Evolutionary conservation across 805 yeast species (phyloP).

Genomic region (Candida anglica): DNA sequence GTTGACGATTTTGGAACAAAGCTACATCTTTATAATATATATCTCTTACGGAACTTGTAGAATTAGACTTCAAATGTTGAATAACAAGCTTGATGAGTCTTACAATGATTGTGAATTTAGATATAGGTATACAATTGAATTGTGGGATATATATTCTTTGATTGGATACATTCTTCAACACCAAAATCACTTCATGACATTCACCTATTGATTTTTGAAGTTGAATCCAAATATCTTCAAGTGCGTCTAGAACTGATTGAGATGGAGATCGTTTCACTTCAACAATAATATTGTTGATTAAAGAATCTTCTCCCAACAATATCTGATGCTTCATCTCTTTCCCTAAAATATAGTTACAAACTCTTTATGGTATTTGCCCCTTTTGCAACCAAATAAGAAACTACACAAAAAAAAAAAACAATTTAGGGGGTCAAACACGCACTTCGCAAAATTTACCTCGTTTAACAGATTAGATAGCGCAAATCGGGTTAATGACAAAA

Average conservation of each 20-base stretch:
- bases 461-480: no score
- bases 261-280: no score
- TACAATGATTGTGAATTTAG: conserved; percentile 7
- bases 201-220: neutral
- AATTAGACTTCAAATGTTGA: neutral
- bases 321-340: no score
- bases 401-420: no score
- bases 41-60: conserved; percentile 47
- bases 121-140: neutral
- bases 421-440: no score
- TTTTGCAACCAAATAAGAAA: no score
- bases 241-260: neutral
- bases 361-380: no score
- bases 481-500: no score
- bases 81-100: conserved; percentile 7
- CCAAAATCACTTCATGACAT: neutral
- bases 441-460: no score
- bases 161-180: neutral
- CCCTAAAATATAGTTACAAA: no score
- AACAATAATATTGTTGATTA: no score
- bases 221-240: conserved; percentile 1
- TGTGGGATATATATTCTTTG: neutral
- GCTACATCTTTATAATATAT: conserved; percentile 55
- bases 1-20: conserved; percentile 43
- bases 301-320: no score